A percentile compares a stretch with the other conserved stretches of the same genome.
These are phyloP conservation scores for Fusarium torulosum DNA, from an alignment of 2,329 filamentous ascomycete species.

Conservation along the genomic window DNA sequence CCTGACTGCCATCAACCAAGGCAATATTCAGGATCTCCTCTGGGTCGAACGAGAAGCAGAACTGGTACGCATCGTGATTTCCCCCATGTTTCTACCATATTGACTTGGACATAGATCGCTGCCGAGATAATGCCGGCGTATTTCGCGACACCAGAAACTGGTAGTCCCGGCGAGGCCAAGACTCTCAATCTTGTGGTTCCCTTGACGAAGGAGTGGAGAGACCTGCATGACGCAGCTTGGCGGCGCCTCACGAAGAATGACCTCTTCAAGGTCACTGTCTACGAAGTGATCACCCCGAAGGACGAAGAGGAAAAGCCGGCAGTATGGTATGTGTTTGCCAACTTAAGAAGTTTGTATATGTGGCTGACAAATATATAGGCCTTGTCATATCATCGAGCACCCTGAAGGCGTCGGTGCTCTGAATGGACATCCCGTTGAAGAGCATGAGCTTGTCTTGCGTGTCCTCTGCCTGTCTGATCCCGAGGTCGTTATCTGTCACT, in stretches of 20 bases:
- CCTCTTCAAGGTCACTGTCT: background rate
- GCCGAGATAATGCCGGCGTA: background rate
- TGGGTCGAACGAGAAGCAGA: constrained; percentile 16
- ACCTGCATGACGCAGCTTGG: background rate
- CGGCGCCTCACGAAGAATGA: background rate
- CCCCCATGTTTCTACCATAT: too few relatives aligned
- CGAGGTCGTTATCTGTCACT: background rate
- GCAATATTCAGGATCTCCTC: constrained; percentile 21
- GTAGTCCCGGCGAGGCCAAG: background rate
- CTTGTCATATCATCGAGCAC: background rate
- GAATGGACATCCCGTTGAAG: background rate
- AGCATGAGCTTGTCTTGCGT: background rate
- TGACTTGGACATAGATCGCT: background rate
- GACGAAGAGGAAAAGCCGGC: background rate
- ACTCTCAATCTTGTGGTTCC: background rate
- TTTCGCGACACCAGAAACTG: background rate
- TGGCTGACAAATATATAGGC: background rate
- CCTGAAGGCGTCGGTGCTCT: background rate
- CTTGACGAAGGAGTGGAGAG: background rate
- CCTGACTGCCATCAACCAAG: constrained; percentile 12
- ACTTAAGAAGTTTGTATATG: too few relatives aligned
- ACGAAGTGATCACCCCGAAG: background rate
- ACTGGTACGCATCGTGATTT: background rate
- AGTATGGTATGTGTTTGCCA: background rate
- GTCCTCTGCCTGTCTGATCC: background rate